These are phyloP conservation scores for Amaranthus tricolor DNA, from an alignment of 179 eudicot species.

Conservation along the genomic window DNA sequence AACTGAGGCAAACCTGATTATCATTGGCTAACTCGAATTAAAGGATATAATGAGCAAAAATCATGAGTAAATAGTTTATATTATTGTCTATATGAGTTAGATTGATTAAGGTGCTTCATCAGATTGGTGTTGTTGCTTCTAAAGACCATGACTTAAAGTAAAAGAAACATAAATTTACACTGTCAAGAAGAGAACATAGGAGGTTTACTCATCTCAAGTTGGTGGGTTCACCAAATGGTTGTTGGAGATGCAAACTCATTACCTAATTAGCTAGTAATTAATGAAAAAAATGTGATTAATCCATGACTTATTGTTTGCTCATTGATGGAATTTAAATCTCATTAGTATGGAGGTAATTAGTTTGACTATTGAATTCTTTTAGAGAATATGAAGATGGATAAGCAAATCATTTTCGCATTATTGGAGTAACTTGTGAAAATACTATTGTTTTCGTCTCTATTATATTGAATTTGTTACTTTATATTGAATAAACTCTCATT, in stretches of 20 bases:
- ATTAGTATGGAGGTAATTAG: too few species aligned
- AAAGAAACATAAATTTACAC: conserved; percentile 37
- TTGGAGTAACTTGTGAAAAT: too few species aligned
- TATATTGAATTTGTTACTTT: too few species aligned
- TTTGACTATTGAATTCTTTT: too few species aligned
- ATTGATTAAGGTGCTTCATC: conserved; percentile 29
- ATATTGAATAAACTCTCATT: too few species aligned
- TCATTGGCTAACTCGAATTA: conserved; percentile 33
- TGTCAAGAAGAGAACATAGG: not conserved
- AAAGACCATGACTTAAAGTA: conserved; percentile 49
- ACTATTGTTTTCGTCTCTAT: too few species aligned
- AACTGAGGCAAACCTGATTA: conserved; percentile 18
- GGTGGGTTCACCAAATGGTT: conserved; percentile 41
- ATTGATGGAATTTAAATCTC: too few species aligned
- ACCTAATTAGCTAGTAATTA: conserved; percentile 24
- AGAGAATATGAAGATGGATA: too few species aligned
- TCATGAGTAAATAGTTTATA: conserved; percentile 11
- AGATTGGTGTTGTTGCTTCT: conserved; percentile 45
- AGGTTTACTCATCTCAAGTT: conserved; percentile 15
- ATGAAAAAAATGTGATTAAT: not conserved
- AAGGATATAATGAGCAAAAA: conserved; percentile 4
- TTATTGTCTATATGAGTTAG: not conserved
- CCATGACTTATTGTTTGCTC: not conserved
- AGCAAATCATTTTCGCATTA: too few species aligned
- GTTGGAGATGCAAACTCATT: conserved; percentile 33